Conservation (phyloP, 2,329 filamentous ascomycete genomes). For the Biscogniauxia marginata region DNA sequence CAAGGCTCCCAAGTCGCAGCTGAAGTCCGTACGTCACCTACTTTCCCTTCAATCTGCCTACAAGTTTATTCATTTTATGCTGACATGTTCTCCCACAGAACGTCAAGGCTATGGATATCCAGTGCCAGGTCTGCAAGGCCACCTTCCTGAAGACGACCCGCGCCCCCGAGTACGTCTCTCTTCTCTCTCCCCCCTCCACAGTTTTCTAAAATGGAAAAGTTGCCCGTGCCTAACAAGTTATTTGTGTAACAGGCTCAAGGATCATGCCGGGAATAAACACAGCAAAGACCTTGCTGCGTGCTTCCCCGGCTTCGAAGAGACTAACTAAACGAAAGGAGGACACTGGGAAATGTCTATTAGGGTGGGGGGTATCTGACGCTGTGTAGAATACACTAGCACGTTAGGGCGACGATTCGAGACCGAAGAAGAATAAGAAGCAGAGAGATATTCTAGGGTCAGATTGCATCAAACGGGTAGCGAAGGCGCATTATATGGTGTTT, state of each 20-base stretch:
- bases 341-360: no score
- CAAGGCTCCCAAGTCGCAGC: slow-evolving; percentile 62
- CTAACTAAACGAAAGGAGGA: slow-evolving; percentile 3
- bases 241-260: slow-evolving; percentile 52
- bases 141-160: slow-evolving; percentile 78
- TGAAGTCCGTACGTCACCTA: slow-evolving; percentile 57
- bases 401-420: no score
- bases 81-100: slow-evolving; percentile 49
- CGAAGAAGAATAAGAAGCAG: neutral
- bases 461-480: slow-evolving; percentile 11
- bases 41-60: neutral
- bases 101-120: slow-evolving; percentile 70
- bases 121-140: slow-evolving; percentile 74
- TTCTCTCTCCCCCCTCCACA: neutral
- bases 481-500: slow-evolving; percentile 19
- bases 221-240: no score
- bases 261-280: slow-evolving; percentile 76
- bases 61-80: neutral
- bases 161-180: slow-evolving; percentile 59
- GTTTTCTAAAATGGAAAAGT: no score
- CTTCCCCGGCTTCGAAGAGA: slow-evolving; percentile 54
- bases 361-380: no score
- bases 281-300: slow-evolving; percentile 69
- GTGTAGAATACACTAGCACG: no score
- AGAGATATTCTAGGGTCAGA: neutral